A percentile compares a stretch with the other conserved stretches of the same genome.
phyloP scores from a whole-genome alignment of 2,329 filamentous ascomycete genomes.

The Claviceps sp. region DNA sequence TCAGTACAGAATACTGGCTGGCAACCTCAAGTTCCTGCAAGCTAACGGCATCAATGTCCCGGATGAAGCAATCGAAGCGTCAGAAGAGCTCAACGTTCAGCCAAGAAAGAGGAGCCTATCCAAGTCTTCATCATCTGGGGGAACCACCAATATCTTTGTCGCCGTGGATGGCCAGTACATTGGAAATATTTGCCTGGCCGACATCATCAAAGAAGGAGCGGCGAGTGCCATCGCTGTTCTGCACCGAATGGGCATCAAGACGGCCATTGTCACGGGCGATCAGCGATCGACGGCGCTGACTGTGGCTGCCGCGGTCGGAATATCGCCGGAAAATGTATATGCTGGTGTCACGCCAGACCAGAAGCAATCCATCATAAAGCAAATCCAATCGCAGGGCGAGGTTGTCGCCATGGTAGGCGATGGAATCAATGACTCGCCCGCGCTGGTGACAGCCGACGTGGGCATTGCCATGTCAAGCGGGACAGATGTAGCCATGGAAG shows the following conservation, averaged over 20 bases:
- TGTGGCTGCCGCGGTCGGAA: constrained; percentile 73
- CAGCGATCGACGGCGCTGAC: constrained; percentile 71
- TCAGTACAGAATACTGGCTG: constrained; percentile 69
- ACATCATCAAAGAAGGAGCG: constrained; percentile 83
- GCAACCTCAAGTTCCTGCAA: constrained; percentile 66
- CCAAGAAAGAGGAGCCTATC: constrained; percentile 18
- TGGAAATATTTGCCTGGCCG: constrained; percentile 71
- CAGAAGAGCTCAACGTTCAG: constrained; percentile 42
- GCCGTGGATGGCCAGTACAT: constrained; percentile 73
- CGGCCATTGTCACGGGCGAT: constrained; percentile 89
- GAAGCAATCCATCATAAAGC: constrained; percentile 73
- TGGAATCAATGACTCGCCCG: constrained; percentile 96
- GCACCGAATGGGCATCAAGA: constrained; percentile 70
- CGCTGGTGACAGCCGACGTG: constrained; percentile 80
- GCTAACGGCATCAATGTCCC: constrained; percentile 57
- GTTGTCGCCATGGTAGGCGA: constrained; percentile 95
- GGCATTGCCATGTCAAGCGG: constrained; percentile 88
- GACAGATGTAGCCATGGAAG: constrained; percentile 96
- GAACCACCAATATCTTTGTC: constrained; percentile 83
- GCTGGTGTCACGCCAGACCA: constrained; percentile 83
- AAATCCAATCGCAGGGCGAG: constrained; percentile 61
- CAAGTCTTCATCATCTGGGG: constrained; percentile 27
- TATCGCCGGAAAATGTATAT: constrained; percentile 60
- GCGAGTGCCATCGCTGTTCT: constrained; percentile 69
- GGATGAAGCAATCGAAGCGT: constrained; percentile 46